Evolutionary conservation across 441 rosid genomes (phyloP), one percentile per base, ranked within the genome.

Genomic region (Syzygium syzygioides): DNA sequence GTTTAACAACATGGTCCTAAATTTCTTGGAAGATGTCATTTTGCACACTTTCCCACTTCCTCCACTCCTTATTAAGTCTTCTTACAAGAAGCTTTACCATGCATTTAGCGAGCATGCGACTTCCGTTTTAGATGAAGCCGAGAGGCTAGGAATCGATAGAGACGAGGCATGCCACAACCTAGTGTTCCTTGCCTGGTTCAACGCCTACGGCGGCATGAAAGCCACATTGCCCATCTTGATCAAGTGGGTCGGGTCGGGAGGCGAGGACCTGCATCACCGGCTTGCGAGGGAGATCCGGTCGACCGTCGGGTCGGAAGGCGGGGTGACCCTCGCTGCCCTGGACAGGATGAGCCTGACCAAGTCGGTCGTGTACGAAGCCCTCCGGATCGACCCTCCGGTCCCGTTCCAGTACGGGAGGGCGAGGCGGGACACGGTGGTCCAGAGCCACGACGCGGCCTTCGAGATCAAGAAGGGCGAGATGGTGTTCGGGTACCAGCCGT

Each of bases 141-240:
- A 91, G 68, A 80, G 4, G 9, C 76, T 91, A 6, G 91, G 93
- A 52, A 57, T 93, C 1, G 18, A 85, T 14, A 66, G 90, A 59
- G 94, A 92, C 7, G 96, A 94, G 86, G 95, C 96, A 7, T 88
- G 93, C 55, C 95, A 94, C 68, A 94, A 93, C 50, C 90, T 94
- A 5, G 89, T 94, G 14, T 94, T 94, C 86, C 48, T 93, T 18
- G 86, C 93, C 30, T 86, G 90, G 32, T 94, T 94, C 26, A 94
- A 94, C 79, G 86, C 94, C 14, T 94, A 91, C 83, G 95, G 96
- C 3, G 96, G 96, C 23, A 87, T 91, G 89, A 94, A 92, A 32
- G 53, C 91, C 7, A 45, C 90, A 1, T 91, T 94, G n/a, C 91
- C 96, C 9, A 89, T 86, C 15, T 37, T 94, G 34, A 91, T 94